Evolutionary conservation across 2,329 filamentous ascomycete species (phyloP).

Genomic region (Apiospora sp.): DNA sequence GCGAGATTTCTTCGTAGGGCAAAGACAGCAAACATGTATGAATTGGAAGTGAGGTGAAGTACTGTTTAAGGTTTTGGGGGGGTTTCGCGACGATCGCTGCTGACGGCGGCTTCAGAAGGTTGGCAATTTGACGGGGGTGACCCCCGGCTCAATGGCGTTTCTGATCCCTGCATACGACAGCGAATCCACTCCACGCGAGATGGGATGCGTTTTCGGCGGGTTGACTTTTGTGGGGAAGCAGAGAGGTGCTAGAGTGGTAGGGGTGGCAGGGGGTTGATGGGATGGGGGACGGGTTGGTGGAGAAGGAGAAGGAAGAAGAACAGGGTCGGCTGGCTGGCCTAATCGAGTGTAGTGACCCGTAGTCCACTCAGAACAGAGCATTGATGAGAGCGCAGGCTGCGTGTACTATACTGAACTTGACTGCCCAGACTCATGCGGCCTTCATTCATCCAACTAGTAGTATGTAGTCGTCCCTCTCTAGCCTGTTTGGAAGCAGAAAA

Average conservation of each 20-base stretch:
- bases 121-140: conserved; percentile 23
- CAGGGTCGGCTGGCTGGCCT: not conserved
- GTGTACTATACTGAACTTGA: not conserved
- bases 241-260: not conserved
- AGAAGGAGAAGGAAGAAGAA: not conserved
- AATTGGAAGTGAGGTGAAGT: conserved; percentile 15
- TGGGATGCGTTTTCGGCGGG: conserved; percentile 25
- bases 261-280: not conserved
- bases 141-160: conserved; percentile 25
- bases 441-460: not conserved
- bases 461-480: not conserved
- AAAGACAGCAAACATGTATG: conserved; percentile 25
- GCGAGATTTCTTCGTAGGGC: conserved; percentile 29
- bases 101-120: conserved; percentile 25
- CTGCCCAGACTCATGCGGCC: not conserved
- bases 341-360: not conserved
- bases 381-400: too few species aligned
- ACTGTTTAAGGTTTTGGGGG: conserved; percentile 12
- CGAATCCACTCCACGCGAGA: conserved; percentile 22
- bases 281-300: not conserved
- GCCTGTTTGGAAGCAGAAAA: conserved; percentile 2
- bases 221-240: conserved; percentile 24
- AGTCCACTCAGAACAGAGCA: too few species aligned
- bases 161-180: conserved; percentile 22
- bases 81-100: conserved; percentile 29